These are phyloP conservation scores for Mortierella sp. DNA, from an alignment of 371 early-diverging fungal species.

Conservation along the genomic window DNA sequence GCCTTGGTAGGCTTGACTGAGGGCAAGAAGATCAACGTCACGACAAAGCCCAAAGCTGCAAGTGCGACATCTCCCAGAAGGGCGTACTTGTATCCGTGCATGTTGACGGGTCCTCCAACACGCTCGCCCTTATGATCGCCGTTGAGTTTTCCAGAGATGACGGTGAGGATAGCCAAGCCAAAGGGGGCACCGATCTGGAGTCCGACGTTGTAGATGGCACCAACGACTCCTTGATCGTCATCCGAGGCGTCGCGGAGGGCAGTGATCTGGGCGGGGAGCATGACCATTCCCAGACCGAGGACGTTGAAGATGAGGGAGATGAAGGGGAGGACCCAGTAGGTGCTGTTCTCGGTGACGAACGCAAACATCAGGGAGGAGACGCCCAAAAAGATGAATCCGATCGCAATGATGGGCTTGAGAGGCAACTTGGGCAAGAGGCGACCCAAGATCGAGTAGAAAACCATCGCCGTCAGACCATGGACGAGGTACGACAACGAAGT, in stretches of 20 bases:
- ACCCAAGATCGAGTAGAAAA: constrained; percentile 44
- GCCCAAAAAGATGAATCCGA: constrained; percentile 34
- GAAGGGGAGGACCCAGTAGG: constrained; percentile 51
- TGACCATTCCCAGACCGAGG: constrained; percentile 48
- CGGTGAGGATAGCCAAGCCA: constrained; percentile 51
- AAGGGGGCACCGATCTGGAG: constrained; percentile 56
- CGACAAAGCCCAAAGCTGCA: constrained; percentile 27
- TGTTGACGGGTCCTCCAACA: constrained; percentile 22
- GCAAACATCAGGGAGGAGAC: constrained; percentile 46
- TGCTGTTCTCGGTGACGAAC: constrained; percentile 35
- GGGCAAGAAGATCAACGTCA: constrained; percentile 45
- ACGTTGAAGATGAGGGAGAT: constrained; percentile 42
- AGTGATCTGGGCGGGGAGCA: constrained; percentile 55
- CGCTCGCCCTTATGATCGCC: not conserved
- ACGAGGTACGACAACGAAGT: constrained; percentile 47
- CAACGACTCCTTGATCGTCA: constrained; percentile 56
- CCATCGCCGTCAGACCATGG: constrained; percentile 39
- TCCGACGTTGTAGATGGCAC: constrained; percentile 54
- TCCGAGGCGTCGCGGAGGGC: constrained; percentile 51
- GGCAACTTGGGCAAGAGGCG: constrained; percentile 40
- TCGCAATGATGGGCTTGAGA: constrained; percentile 39
- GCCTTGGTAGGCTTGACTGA: constrained; percentile 28
- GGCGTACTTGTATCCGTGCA: constrained; percentile 52
- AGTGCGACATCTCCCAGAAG: constrained; percentile 35
- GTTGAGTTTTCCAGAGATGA: constrained; percentile 52